Base-by-base conservation (phyloP, 139 green algal genomes). In the Astrephomene gubernaculifera region DNA sequence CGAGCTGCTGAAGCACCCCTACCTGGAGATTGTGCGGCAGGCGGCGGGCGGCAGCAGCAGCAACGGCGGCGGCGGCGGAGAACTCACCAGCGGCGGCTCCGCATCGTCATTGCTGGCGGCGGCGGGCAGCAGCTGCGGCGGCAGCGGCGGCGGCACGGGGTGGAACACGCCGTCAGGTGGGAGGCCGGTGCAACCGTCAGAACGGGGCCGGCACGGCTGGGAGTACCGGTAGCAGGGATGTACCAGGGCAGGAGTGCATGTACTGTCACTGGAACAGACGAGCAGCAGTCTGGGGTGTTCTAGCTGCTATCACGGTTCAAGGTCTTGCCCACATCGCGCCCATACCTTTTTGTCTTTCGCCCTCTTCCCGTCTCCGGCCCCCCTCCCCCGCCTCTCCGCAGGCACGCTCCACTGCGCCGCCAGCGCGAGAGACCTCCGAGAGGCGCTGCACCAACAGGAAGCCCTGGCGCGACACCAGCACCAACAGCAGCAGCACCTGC, bases 1-100 rank as follows among this genome's bases (percentile, higher is more conserved):
- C 35, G 91, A 98, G 88, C 95, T 99, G 63, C 91, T 99, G 41
- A 96, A 97, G 90, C 94, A 98, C 89, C 85, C 91, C 17, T 99
- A 97, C 89, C 97, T 99, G 70, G 90, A 90, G 60, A 49, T 70
- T 53, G 53, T 90, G 22, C 61, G 76, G 29, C 38, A 36, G 38
- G 27, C 27, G 3, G 60, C 4, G 39, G 36, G 29, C 19, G 61
- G 41, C 19, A 22, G 45, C 49, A 33, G 19, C 17, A 33, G 53
- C 71, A 52, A 21, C 71, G 73, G 53, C n/a, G n/a, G n/a, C n/a
- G n/a, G n/a, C n/a, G n/a, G n/a, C n/a, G n/a, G n/a, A n/a, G n/a
- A n/a, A n/a, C n/a, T n/a, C n/a, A n/a, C n/a, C n/a, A n/a, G n/a
- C n/a, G n/a, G 3, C 10, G n/a, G 44, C 41, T 14, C 25, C 45